These are phyloP conservation scores for Phytopythium vexans DNA, from an alignment of 352 stramenopile species.

Conservation along the genomic window DNA sequence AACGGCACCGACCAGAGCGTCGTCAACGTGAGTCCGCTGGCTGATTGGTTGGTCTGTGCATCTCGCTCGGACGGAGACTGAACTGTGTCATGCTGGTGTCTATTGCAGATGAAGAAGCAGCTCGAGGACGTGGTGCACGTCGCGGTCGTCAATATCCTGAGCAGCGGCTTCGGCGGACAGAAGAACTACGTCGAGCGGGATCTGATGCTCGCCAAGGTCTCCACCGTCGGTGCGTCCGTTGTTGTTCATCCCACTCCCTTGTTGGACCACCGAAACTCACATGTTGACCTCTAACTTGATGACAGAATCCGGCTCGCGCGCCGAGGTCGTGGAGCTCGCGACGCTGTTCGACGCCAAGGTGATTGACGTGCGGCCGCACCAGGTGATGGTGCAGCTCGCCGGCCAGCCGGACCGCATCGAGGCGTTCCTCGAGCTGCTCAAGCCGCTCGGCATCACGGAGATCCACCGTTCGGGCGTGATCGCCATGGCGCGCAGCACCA, in stretches of 20 bases:
- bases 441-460: constrained; percentile 78
- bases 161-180: constrained; percentile 49
- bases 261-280: neutral
- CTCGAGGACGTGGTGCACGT: constrained; percentile 87
- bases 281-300: constrained; percentile 3
- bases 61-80: neutral
- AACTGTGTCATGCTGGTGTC: constrained; percentile 5
- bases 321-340: constrained; percentile 76
- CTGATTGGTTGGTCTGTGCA: too few species aligned
- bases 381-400: constrained; percentile 82
- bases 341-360: constrained; percentile 87
- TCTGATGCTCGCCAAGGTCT: constrained; percentile 86
- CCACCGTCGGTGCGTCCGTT: constrained; percentile 56
- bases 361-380: constrained; percentile 78
- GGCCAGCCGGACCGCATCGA: constrained; percentile 76
- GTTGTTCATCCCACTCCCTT: neutral
- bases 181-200: constrained; percentile 88
- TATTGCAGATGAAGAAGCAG: constrained; percentile 81
- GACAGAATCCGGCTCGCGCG: constrained; percentile 54
- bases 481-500: constrained; percentile 75
- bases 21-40: constrained; percentile 45
- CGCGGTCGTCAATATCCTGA: constrained; percentile 84
- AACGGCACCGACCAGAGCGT: constrained; percentile 79
- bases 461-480: constrained; percentile 86
- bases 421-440: constrained; percentile 78